These are phyloP conservation scores for Alnus rubra DNA, from an alignment of 306 rosid species.

Conservation along the genomic window DNA sequence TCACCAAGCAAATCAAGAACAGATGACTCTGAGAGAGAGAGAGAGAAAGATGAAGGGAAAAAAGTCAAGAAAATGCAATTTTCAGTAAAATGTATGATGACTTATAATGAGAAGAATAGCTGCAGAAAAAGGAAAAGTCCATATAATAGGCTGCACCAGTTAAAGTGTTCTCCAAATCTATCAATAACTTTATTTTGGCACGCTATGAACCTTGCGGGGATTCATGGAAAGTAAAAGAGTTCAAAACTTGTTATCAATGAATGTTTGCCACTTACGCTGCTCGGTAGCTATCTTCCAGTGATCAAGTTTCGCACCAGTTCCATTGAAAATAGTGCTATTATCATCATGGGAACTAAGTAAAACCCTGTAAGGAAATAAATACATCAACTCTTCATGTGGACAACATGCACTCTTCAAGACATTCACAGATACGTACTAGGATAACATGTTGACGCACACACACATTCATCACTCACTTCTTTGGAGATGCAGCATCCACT, in stretches of 20 bases:
- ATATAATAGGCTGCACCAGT: slow-evolving; percentile 16
- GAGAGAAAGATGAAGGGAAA: slow-evolving; percentile 17
- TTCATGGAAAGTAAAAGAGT: background rate
- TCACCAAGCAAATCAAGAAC: slow-evolving; percentile 71
- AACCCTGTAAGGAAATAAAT: slow-evolving; percentile 45
- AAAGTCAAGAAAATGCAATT: background rate
- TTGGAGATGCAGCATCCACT: slow-evolving; percentile 46
- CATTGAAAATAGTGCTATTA: slow-evolving; percentile 29
- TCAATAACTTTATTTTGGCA: slow-evolving; percentile 25
- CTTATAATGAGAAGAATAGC: slow-evolving; percentile 1
- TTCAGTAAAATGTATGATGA: background rate
- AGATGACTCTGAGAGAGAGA: slow-evolving; percentile 53
- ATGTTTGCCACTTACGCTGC: slow-evolving; percentile 57
- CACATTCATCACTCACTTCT: slow-evolving; percentile 52
- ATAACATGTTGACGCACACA: background rate
- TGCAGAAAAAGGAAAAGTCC: slow-evolving; percentile 10
- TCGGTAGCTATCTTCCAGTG: slow-evolving; percentile 38
- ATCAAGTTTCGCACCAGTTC: slow-evolving; percentile 33
- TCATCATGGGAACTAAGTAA: slow-evolving; percentile 30
- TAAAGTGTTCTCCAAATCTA: slow-evolving; percentile 19
- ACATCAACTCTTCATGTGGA: slow-evolving; percentile 23
- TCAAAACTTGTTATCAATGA: slow-evolving; percentile 15
- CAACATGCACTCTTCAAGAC: slow-evolving; percentile 10
- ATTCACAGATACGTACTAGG: slow-evolving; percentile 21
- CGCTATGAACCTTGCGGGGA: slow-evolving; percentile 8